Evolutionary conservation across 805 yeast species (phyloP).

Genomic region (Wickerhamomyces chaumierensis): DNA sequence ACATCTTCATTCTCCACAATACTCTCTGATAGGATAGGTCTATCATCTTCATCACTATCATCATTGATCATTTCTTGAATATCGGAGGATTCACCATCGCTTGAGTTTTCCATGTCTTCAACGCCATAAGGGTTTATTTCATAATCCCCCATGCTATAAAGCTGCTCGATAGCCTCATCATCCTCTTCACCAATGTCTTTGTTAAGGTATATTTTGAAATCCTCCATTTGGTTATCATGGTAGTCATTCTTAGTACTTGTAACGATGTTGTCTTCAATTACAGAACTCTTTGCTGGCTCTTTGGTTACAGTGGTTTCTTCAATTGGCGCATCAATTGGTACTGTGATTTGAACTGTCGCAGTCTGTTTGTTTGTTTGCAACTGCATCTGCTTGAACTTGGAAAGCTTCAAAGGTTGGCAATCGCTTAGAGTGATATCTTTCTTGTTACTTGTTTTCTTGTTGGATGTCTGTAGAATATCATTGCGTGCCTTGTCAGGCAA

Average conservation of each 20-base stretch:
- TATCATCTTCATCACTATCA: conserved; percentile 25
- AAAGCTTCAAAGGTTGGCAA: neutral
- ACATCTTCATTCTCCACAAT: conserved; percentile 29
- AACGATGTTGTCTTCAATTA: too few relatives aligned
- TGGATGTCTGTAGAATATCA: too few relatives aligned
- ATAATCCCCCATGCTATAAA: conserved; percentile 4
- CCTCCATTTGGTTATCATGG: neutral
- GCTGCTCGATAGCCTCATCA: conserved; percentile 11
- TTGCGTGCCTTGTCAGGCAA: too few relatives aligned
- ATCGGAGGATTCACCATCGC: conserved; percentile 19
- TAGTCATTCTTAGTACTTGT: too few relatives aligned
- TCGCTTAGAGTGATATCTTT: neutral
- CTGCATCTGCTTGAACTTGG: neutral
- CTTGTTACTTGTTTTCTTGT: neutral
- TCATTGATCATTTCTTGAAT: conserved; percentile 16
- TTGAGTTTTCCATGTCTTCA: conserved; percentile 21
- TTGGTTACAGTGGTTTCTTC: too few relatives aligned
- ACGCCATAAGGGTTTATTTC: conserved; percentile 20
- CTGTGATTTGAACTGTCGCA: neutral
- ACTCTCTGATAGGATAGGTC: conserved; percentile 28
- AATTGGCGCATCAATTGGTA: too few relatives aligned
- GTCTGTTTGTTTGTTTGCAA: neutral
- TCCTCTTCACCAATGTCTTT: conserved; percentile 9
- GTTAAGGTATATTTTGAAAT: conserved; percentile 8
- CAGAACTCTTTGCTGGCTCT: too few relatives aligned